phyloP scores from a whole-genome alignment of 306 rosid species.

The Betula pendula region DNA sequence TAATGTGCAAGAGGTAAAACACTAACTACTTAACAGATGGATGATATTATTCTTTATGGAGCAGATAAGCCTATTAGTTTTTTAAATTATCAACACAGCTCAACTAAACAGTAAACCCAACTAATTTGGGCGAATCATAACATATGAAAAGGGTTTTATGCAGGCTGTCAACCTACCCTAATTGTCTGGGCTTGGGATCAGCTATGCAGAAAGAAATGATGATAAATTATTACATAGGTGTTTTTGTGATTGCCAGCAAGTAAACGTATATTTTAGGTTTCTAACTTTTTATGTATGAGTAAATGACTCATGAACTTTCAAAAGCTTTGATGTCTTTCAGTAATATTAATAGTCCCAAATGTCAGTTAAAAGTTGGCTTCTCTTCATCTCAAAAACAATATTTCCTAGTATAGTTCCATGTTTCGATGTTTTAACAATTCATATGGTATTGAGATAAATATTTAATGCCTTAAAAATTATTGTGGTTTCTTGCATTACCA shows the following conservation, averaged over 20 bases:
- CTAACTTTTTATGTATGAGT: background rate
- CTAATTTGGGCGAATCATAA: background rate
- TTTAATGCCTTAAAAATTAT: background rate
- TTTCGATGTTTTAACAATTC: background rate
- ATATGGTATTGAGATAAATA: background rate
- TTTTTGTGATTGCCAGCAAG: background rate
- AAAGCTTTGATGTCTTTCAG: background rate
- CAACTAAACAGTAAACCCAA: background rate
- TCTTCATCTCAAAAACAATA: background rate
- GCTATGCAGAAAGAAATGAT: background rate
- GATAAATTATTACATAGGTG: background rate
- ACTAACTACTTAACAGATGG: background rate
- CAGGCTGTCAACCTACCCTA: background rate
- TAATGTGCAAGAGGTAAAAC: background rate
- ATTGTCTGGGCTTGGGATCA: background rate
- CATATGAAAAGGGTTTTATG: background rate
- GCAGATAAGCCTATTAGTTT: background rate
- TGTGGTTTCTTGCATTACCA: background rate
- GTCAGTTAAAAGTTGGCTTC: background rate
- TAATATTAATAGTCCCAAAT: background rate
- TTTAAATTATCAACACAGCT: background rate
- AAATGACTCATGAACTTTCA: background rate
- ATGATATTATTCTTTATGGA: background rate
- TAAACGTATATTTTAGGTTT: background rate
- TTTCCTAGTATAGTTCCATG: slow-evolving; percentile 5